A percentile compares a stretch with the other conserved stretches of the same genome.
phyloP scores from a whole-genome alignment of 2,329 filamentous ascomycete genomes.

The Colletotrichum coccodes region DNA sequence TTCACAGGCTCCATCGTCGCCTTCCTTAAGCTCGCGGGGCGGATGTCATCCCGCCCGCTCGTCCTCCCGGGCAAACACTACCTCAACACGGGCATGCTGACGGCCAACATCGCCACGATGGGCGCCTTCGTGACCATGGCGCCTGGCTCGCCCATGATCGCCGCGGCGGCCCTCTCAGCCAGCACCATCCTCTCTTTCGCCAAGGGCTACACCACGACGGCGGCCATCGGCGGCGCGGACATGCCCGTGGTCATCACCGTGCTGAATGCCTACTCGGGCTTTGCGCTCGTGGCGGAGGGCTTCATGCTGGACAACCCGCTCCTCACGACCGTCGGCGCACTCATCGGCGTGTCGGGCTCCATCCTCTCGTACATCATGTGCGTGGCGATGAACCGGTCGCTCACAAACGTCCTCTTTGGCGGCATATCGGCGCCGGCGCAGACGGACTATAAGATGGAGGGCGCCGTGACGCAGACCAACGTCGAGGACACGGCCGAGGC shows the following conservation, averaged over 20 bases:
- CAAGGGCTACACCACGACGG: conserved; percentile 88
- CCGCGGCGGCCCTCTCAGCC: conserved; percentile 79
- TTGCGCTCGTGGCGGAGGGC: conserved; percentile 88
- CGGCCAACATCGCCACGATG: conserved; percentile 84
- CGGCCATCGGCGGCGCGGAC: conserved; percentile 91
- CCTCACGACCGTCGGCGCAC: conserved; percentile 83
- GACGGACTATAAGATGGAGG: conserved; percentile 81
- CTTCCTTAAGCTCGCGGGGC: conserved; percentile 86
- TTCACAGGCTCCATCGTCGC: conserved; percentile 93
- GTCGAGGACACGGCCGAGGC: conserved; percentile 85
- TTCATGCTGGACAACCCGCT: conserved; percentile 92
- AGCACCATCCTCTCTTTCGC: conserved; percentile 83
- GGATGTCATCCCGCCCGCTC: conserved; percentile 81
- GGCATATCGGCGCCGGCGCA: conserved; percentile 72
- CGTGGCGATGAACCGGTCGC: conserved; percentile 88
- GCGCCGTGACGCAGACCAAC: conserved; percentile 79
- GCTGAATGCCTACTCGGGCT: conserved; percentile 90
- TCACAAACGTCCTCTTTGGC: conserved; percentile 91
- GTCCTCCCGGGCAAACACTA: conserved; percentile 79
- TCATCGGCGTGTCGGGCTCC: conserved; percentile 89
- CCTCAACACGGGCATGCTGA: conserved; percentile 79
- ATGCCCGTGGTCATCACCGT: conserved; percentile 95
- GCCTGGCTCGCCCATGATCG: conserved; percentile 81
- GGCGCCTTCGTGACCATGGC: conserved; percentile 85
- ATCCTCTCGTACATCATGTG: conserved; percentile 91